Conservation (phyloP, 108 stramenopile species). For the Pseudonitzschia multiseries region DNA sequence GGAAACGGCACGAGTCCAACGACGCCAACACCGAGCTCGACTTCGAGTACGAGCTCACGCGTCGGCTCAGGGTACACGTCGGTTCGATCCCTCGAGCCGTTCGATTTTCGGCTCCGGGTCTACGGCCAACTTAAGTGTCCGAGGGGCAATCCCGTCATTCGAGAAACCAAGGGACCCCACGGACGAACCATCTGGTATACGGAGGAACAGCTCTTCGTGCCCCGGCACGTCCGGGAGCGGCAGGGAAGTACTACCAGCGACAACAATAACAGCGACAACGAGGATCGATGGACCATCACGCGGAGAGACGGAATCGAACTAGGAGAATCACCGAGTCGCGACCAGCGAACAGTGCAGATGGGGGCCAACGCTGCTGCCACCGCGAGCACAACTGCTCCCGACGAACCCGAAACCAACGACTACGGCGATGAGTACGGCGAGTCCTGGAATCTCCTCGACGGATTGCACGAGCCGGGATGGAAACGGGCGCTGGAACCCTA, state of each 20-base stretch:
- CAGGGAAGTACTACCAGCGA: background rate
- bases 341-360: background rate
- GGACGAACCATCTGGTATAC: slow-evolving; percentile 78
- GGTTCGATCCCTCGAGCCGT: slow-evolving; percentile 26
- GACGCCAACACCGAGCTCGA: too few species aligned
- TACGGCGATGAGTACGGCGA: slow-evolving; percentile 1
- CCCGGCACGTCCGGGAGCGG: slow-evolving; percentile 22
- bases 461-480: slow-evolving; percentile 59
- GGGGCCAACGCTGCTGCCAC: background rate
- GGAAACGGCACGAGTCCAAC: too few species aligned
- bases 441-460: slow-evolving; percentile 22
- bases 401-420: background rate
- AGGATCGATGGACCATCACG: slow-evolving; percentile 4
- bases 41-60: too few species aligned
- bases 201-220: slow-evolving; percentile 70
- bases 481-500: slow-evolving; percentile 37
- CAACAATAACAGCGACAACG: slow-evolving; percentile 1
- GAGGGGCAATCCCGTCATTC: slow-evolving; percentile 53
- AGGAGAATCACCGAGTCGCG: background rate
- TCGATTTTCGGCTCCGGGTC: slow-evolving; percentile 73
- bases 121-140: slow-evolving; percentile 63
- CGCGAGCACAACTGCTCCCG: too few species aligned
- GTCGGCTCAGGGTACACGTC: background rate
- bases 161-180: slow-evolving; percentile 75
- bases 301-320: slow-evolving; percentile 3